phyloP scores from a whole-genome alignment of 1,284 basidiomycete genomes.

The Trametes versicolor region DNA sequence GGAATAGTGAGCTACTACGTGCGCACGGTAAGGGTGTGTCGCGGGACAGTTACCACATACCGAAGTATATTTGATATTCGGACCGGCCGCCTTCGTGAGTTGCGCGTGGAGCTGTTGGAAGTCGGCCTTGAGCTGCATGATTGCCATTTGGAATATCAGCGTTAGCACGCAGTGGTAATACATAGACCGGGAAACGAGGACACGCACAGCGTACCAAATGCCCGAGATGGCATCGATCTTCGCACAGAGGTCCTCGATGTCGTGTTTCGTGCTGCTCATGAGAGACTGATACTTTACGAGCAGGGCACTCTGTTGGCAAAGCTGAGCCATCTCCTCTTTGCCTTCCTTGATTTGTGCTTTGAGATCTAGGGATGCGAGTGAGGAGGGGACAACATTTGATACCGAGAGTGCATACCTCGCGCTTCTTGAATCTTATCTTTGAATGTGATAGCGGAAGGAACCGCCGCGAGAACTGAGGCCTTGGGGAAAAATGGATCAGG shows the following conservation, averaged over 20 bases:
- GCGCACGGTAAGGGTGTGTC: background rate
- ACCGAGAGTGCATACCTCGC: background rate
- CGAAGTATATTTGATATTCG: background rate
- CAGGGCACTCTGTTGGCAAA: background rate
- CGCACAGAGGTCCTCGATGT: background rate
- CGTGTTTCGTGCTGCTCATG: background rate
- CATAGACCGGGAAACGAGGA: background rate
- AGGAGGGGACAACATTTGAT: too few species aligned
- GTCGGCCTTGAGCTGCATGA: background rate
- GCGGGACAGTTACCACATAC: background rate
- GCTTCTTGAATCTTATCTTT: background rate
- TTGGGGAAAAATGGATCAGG: background rate
- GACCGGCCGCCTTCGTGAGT: background rate
- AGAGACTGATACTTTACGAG: background rate
- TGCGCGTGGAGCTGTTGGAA: background rate
- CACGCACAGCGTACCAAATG: constrained; percentile 7
- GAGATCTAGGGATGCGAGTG: background rate
- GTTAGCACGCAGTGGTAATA: background rate
- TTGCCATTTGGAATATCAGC: background rate
- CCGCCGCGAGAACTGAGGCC: background rate
- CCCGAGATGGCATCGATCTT: constrained; percentile 5
- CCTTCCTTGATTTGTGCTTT: background rate
- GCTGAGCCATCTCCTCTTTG: background rate
- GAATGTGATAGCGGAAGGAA: background rate
- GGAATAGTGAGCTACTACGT: background rate